Base-by-base conservation (phyloP, 768 basidiomycete genomes). In the Tulasnella sp. region DNA sequence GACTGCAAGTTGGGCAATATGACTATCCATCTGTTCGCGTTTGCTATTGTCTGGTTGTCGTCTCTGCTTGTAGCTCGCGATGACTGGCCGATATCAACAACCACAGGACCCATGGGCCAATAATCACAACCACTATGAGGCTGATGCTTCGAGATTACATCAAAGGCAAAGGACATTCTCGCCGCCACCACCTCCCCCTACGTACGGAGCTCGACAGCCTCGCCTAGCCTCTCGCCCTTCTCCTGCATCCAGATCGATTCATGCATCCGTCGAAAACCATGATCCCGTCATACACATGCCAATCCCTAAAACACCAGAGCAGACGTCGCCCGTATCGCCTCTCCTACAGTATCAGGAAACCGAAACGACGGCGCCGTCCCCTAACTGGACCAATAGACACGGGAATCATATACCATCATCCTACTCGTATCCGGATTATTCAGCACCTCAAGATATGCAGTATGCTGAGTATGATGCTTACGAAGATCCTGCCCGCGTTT, bases 301-400 rank as follows among this genome's bases (percentile, higher is more conserved):
- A 13, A 30, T 56, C 3, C 55, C 55, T 10, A 56, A 47, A 17
- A 56, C 55, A 19, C 55, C 55, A 11, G 55, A 56, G 15, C 42
- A 56, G 44, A 47, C 55, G 19, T 56, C 55, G 26, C 43, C 55
- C 30, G 55, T 56, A n/a, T 47, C 55, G 24, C 55, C 55, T 38
- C 55, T 56, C 41, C 23, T 56, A 24, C 55, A 56, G 29, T 47
- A 44, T n/a, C 55, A 56, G 55, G 55, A 56, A 26, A 56, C 55
- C 26, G 55, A 42, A 21, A 43, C 55, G 19, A 42, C 41, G 13
- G 41, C 42, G 4, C 55, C 42, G 23, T 15, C 55, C 15, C 27
- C 55, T 19, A 19, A 29, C 21, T 42, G 27, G 42, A 38, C 55
- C n/a, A 19, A n/a, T 17, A 38, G 15, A 7, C 34, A 38, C 7